Conservation (phyloP, 1,139 yeast genomes). For the Meyerozyma elateridarum region DNA sequence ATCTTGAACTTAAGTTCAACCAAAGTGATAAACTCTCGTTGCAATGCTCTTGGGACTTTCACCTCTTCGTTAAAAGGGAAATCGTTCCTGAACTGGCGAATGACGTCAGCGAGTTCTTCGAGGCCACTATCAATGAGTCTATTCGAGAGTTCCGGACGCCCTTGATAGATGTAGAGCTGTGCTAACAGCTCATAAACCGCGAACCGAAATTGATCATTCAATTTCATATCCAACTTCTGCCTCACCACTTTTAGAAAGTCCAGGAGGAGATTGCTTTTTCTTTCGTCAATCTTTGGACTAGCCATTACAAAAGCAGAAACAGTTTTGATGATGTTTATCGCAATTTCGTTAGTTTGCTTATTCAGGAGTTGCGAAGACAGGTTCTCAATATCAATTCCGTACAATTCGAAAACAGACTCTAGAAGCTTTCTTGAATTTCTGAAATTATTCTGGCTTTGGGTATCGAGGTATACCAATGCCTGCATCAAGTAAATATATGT, state of each 20-base stretch:
- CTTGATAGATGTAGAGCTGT: conserved; percentile 21
- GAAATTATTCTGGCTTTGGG: conserved; percentile 19
- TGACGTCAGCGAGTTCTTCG: conserved; percentile 18
- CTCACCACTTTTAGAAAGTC: conserved; percentile 27
- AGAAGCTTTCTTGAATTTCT: conserved; percentile 27
- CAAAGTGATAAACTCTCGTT: conserved; percentile 17
- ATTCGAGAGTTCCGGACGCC: conserved; percentile 19
- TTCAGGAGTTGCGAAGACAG: conserved; percentile 10
- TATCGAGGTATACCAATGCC: conserved; percentile 38
- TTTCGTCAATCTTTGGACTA: conserved; percentile 15
- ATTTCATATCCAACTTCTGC: conserved; percentile 16
- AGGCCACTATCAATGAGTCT: conserved; percentile 23
- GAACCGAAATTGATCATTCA: conserved; percentile 23
- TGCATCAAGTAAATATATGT: conserved; percentile 39
- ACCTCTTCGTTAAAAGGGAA: conserved; percentile 16
- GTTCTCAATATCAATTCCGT: conserved; percentile 19
- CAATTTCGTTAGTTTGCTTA: conserved; percentile 12
- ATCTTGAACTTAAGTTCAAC: conserved; percentile 16
- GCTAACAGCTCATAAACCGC: conserved; percentile 27
- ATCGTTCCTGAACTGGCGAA: conserved; percentile 12
- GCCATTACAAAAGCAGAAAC: conserved; percentile 22
- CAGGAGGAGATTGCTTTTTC: conserved; percentile 21
- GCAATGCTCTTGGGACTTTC: conserved; percentile 19
- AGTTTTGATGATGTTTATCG: conserved; percentile 21
- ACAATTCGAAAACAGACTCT: conserved; percentile 29